Evolutionary conservation across 176 grass and related monocot genomes (phyloP).

Genomic region (Oryza punctata): DNA sequence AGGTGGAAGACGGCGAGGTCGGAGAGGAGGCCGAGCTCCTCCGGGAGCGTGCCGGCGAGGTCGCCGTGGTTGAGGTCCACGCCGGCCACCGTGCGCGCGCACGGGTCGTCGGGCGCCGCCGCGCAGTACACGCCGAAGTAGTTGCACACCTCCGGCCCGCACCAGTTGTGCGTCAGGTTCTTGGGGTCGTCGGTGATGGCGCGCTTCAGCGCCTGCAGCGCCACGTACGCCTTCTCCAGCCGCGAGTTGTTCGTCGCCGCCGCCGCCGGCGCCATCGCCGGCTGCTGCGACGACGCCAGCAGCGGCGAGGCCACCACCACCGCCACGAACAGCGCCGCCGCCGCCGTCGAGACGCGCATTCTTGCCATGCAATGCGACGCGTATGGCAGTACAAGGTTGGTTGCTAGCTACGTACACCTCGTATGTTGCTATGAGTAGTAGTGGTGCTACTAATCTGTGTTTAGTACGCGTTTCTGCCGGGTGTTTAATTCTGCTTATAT

Average conservation of each 20-base stretch:
- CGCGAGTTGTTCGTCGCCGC: slow-evolving; percentile 54
- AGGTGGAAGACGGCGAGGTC: slow-evolving; percentile 85
- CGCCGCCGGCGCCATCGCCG: neutral
- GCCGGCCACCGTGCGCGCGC: slow-evolving; percentile 65
- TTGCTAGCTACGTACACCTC: neutral
- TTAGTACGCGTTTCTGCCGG: slow-evolving; percentile 36
- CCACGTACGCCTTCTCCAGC: slow-evolving; percentile 69
- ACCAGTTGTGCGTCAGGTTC: slow-evolving; percentile 69
- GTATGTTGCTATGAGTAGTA: neutral
- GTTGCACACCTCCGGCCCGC: slow-evolving; percentile 72
- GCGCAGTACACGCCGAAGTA: slow-evolving; percentile 85
- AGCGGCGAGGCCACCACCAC: slow-evolving; percentile 34
- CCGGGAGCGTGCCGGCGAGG: slow-evolving; percentile 58
- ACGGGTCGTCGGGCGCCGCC: slow-evolving; percentile 62
- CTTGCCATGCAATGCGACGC: slow-evolving; percentile 4
- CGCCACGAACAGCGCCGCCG: slow-evolving; percentile 26
- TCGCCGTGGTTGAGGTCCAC: slow-evolving; percentile 78
- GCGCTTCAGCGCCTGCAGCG: slow-evolving; percentile 78
- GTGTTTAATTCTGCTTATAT: slow-evolving; percentile 65
- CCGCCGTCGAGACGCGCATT: slow-evolving; percentile 22
- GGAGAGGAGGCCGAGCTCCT: slow-evolving; percentile 67
- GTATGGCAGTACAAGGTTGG: slow-evolving; percentile 16
- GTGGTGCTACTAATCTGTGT: slow-evolving; percentile 11
- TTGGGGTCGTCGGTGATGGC: slow-evolving; percentile 83
- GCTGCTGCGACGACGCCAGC: slow-evolving; percentile 55